A percentile compares a stretch with the other conserved stretches of the same genome.
phyloP scores from a whole-genome alignment of 1,139 yeast genomes.

The Geotrichum phurueaensis region DNA sequence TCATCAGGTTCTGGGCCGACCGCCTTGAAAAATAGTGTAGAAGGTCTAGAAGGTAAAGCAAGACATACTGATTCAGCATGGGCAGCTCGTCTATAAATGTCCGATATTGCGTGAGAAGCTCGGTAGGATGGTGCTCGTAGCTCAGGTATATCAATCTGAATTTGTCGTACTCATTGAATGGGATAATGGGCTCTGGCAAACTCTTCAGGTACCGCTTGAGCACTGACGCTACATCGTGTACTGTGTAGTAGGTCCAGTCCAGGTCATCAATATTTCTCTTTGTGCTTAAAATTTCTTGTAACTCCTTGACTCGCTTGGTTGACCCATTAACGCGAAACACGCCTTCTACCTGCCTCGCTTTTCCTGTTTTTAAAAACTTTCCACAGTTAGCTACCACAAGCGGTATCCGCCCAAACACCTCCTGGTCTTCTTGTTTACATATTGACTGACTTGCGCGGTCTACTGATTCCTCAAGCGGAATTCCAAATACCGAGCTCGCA shows the following conservation, averaged over 20 bases:
- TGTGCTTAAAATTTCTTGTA: neutral
- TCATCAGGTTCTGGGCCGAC: neutral
- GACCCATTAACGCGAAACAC: neutral
- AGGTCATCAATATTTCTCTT: neutral
- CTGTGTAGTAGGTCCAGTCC: neutral
- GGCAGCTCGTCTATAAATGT: neutral
- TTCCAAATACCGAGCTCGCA: neutral
- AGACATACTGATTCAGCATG: neutral
- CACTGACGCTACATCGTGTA: neutral
- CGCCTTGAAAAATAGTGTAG: neutral
- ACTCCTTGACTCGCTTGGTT: neutral
- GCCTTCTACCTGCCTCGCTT: neutral
- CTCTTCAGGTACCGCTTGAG: neutral
- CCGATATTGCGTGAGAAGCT: neutral
- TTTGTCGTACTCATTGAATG: neutral
- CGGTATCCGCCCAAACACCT: neutral
- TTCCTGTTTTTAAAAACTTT: neutral
- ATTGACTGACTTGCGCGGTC: neutral
- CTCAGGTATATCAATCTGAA: neutral
- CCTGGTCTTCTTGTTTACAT: neutral
- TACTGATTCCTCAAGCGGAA: neutral
- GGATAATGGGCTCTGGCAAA: neutral
- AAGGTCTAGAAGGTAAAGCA: neutral
- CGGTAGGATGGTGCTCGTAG: neutral
- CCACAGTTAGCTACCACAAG: neutral